These are phyloP conservation scores for Tylopilus felleus DNA, from an alignment of 768 basidiomycete species.

Conservation along the genomic window DNA sequence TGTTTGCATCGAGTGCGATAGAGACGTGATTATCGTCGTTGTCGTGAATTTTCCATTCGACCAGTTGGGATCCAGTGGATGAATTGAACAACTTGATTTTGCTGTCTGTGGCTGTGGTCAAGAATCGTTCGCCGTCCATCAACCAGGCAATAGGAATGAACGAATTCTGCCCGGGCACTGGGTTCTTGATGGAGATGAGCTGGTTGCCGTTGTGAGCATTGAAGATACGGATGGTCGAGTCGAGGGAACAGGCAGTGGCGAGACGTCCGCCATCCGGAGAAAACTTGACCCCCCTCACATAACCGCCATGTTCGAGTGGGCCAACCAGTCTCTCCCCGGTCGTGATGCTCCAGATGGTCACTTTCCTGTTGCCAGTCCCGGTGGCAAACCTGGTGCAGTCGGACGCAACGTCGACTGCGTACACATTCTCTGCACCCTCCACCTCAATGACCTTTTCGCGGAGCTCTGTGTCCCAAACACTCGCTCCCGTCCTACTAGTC, in stretches of 20 bases:
- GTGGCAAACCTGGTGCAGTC: not conserved
- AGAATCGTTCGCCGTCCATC: not conserved
- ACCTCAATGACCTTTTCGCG: not conserved
- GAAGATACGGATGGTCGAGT: not conserved
- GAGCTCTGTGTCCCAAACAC: not conserved
- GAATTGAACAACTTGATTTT: not conserved
- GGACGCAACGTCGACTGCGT: not conserved
- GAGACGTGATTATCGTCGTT: not conserved
- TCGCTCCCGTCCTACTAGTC: not conserved
- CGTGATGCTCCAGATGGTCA: not conserved
- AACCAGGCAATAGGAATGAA: not conserved
- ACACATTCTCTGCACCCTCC: not conserved
- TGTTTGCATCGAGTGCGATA: not conserved
- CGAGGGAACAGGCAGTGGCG: not conserved
- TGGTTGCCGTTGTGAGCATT: not conserved
- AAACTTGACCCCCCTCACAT: not conserved
- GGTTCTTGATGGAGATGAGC: not conserved
- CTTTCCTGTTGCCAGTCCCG: not conserved
- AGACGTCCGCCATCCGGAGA: not conserved
- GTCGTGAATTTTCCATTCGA: not conserved
- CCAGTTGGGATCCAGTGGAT: not conserved
- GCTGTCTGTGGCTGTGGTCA: not conserved
- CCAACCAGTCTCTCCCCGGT: not conserved
- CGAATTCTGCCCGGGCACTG: accelerated
- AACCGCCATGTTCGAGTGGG: not conserved